Conservation (phyloP, 2,329 filamentous ascomycete genomes). For the Cryphonectria parasitica region DNA sequence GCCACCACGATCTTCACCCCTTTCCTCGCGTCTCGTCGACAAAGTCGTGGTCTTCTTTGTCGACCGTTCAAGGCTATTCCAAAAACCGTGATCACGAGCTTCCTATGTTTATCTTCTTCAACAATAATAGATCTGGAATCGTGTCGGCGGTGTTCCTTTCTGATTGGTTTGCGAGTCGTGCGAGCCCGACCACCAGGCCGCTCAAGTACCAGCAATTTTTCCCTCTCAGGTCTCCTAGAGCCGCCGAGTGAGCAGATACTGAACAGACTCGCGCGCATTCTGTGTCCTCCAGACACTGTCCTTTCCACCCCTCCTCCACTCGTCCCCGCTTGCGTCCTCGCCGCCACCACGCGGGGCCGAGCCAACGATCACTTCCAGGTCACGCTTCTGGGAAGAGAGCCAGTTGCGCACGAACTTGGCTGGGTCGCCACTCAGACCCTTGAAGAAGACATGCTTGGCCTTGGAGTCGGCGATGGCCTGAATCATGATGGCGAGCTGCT, state of each 20-base stretch:
- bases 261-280: slow-evolving; percentile 66
- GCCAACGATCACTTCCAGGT: slow-evolving; percentile 85
- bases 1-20: background rate
- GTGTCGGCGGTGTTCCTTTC: background rate
- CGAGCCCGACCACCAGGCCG: background rate
- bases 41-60: background rate
- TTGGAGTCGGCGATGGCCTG: slow-evolving; percentile 85
- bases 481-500: slow-evolving; percentile 80
- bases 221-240: background rate
- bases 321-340: slow-evolving; percentile 60
- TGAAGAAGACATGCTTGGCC: slow-evolving; percentile 88
- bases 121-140: background rate
- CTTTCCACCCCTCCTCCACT: slow-evolving; percentile 68
- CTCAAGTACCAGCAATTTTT: background rate
- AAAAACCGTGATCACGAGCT: background rate
- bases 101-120: background rate
- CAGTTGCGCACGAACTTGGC: slow-evolving; percentile 83
- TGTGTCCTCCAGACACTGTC: slow-evolving; percentile 60
- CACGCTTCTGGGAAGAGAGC: slow-evolving; percentile 88
- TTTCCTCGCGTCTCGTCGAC: background rate
- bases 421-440: slow-evolving; percentile 77
- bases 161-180: background rate
- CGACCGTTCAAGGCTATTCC: background rate
- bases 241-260: slow-evolving; percentile 51
- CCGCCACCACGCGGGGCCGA: slow-evolving; percentile 71